phyloP scores from a whole-genome alignment of 1,139 yeast genomes.

The Yamadazyma triangularis region DNA sequence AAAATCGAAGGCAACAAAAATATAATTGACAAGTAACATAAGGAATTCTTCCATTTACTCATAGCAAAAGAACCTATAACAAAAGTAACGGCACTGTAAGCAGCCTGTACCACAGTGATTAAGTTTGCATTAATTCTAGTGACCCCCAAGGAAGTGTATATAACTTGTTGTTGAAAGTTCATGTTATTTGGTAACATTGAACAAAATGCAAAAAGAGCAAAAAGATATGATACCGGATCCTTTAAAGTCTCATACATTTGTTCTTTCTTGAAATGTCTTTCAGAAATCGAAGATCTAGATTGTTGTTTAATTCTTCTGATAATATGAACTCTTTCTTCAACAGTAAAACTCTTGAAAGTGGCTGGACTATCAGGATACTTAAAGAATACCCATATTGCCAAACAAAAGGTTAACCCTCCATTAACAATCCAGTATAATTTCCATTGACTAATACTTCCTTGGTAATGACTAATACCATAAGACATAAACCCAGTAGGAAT shows the following conservation, averaged over 20 bases:
- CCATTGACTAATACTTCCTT: conserved; percentile 12
- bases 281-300: conserved; percentile 39
- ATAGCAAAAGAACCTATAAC: conserved; percentile 16
- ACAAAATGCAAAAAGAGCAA: conserved; percentile 31
- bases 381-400: conserved; percentile 7
- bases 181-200: conserved; percentile 42
- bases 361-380: conserved; percentile 14
- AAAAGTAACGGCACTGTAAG: conserved; percentile 14
- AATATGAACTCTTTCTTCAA: conserved; percentile 12
- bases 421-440: conserved; percentile 12
- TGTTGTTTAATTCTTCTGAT: conserved; percentile 10
- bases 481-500: conserved; percentile 13
- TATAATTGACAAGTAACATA: conserved; percentile 11
- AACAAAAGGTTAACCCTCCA: conserved; percentile 10
- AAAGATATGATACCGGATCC: conserved; percentile 46
- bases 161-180: conserved; percentile 41
- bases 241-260: conserved; percentile 42
- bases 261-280: conserved; percentile 35
- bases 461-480: conserved; percentile 12
- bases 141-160: conserved; percentile 25
- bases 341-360: conserved; percentile 19
- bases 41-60: conserved; percentile 11
- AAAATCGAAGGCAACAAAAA: conserved; percentile 35
- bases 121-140: conserved; percentile 42
- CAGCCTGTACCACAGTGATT: conserved; percentile 11